Percentiles rank a stretch among this genome's conserved stretches.
These are phyloP conservation scores for Chenopodium suecicum DNA, from an alignment of 148 eudicot genomes.

Conservation along the genomic window DNA sequence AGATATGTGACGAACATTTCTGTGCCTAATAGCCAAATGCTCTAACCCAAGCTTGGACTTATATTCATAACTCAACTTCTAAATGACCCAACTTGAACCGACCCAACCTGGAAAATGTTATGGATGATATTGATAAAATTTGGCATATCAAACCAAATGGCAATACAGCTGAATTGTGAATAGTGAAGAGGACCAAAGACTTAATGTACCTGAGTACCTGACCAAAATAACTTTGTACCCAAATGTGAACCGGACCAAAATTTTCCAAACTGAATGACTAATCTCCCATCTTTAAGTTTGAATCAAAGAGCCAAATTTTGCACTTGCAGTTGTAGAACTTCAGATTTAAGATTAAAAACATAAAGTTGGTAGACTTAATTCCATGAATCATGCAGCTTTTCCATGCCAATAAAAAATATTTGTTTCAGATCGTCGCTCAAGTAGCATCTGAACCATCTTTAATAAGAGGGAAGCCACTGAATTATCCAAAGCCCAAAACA, in stretches of 20 bases:
- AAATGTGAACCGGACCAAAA: too few relatives aligned
- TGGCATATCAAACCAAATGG: background rate
- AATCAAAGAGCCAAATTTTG: background rate
- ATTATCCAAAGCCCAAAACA: background rate
- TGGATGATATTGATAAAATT: background rate
- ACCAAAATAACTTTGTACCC: too few relatives aligned
- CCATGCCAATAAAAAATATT: background rate
- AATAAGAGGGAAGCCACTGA: background rate
- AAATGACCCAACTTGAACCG: background rate
- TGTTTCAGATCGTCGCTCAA: background rate
- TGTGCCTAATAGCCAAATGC: background rate
- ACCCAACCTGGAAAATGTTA: background rate
- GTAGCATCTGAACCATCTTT: background rate
- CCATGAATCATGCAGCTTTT: background rate
- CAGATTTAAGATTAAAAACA: too few relatives aligned
- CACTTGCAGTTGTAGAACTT: background rate
- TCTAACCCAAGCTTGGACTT: background rate
- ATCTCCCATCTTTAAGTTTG: too few relatives aligned
- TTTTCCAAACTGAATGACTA: too few relatives aligned
- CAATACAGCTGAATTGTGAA: background rate
- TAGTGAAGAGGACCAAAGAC: background rate
- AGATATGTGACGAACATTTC: background rate
- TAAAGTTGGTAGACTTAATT: background rate
- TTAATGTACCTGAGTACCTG: background rate
- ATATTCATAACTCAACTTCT: background rate